Evolutionary conservation across 805 yeast species (phyloP).

Genomic region (Hanseniaspora hatyaiensis): DNA sequence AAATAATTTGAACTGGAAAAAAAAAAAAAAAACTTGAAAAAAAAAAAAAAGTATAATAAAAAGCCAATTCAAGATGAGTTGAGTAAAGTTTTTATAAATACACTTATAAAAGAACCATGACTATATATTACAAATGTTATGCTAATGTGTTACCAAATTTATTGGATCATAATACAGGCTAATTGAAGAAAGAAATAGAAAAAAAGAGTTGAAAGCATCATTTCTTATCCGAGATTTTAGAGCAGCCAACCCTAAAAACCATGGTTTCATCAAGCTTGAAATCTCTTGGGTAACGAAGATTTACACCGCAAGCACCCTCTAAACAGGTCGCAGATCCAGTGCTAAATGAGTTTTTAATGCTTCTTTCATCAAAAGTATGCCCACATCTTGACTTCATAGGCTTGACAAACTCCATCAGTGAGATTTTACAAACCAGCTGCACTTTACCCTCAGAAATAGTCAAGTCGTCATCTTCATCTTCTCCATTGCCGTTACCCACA

Average conservation of each 20-base stretch:
- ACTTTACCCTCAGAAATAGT: conserved; percentile 59
- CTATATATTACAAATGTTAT: no score
- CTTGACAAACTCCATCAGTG: conserved; percentile 38
- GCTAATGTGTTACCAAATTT: no score
- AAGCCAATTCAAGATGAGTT: no score
- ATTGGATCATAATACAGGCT: no score
- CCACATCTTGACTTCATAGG: conserved; percentile 53
- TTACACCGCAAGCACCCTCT: conserved; percentile 41
- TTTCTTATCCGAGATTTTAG: conserved; percentile 20
- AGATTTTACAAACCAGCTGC: conserved; percentile 58
- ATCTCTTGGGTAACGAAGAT: conserved; percentile 29
- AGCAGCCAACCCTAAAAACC: conserved; percentile 42
- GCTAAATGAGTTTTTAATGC: conserved; percentile 32
- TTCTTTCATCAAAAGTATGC: conserved; percentile 48
- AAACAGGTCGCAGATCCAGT: conserved; percentile 39
- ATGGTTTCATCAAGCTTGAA: conserved; percentile 42
- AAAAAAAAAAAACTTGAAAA: no score
- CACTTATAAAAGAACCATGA: no score
- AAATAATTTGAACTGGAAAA: no score
- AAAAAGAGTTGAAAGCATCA: no score
- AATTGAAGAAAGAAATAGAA: no score
- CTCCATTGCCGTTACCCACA: conserved; percentile 27
- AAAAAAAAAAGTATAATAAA: no score
- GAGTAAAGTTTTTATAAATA: no score
- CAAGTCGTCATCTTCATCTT: conserved; percentile 38